Evolutionary conservation across 2,329 filamentous ascomycete genomes (phyloP).

Genomic region (Rhinocladiella similis): DNA sequence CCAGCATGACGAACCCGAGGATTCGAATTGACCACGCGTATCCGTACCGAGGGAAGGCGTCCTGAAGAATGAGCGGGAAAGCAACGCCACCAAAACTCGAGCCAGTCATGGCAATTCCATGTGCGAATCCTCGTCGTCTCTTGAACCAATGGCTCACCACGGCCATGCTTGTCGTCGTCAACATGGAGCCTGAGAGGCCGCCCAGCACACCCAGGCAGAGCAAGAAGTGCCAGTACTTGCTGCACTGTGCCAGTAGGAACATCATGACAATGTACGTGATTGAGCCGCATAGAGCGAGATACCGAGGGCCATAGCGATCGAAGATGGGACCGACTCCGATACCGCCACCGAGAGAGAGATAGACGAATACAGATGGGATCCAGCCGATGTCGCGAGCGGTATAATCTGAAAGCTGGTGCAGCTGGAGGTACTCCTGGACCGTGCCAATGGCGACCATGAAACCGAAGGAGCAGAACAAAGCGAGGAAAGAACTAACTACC

Average conservation of each 20-base stretch:
- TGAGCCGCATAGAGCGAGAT: slow-evolving; percentile 42
- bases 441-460: slow-evolving; percentile 53
- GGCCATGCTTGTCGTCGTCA: slow-evolving; percentile 40
- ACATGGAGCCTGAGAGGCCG: slow-evolving; percentile 36
- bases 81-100: slow-evolving; percentile 40
- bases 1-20: slow-evolving; percentile 39
- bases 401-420: slow-evolving; percentile 46
- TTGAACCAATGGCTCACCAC: slow-evolving; percentile 45
- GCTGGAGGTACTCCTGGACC: slow-evolving; percentile 49
- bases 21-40: slow-evolving; percentile 40
- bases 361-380: slow-evolving; percentile 51
- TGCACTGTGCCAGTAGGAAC: slow-evolving; percentile 50
- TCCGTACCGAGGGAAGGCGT: slow-evolving; percentile 35
- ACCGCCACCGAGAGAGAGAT: slow-evolving; percentile 46
- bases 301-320: slow-evolving; percentile 48
- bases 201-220: slow-evolving; percentile 39
- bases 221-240: slow-evolving; percentile 52
- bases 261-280: slow-evolving; percentile 42
- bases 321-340: slow-evolving; percentile 53
- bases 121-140: slow-evolving; percentile 38
- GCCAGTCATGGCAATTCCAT: slow-evolving; percentile 42
- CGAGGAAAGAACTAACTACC: slow-evolving; percentile 36
- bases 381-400: slow-evolving; percentile 49
- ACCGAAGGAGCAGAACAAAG: slow-evolving; percentile 45
- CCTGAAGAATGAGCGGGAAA: slow-evolving; percentile 38